phyloP scores from a whole-genome alignment of 129 eudicot species.

The sunflower (Helianthus annuus) region DNA sequence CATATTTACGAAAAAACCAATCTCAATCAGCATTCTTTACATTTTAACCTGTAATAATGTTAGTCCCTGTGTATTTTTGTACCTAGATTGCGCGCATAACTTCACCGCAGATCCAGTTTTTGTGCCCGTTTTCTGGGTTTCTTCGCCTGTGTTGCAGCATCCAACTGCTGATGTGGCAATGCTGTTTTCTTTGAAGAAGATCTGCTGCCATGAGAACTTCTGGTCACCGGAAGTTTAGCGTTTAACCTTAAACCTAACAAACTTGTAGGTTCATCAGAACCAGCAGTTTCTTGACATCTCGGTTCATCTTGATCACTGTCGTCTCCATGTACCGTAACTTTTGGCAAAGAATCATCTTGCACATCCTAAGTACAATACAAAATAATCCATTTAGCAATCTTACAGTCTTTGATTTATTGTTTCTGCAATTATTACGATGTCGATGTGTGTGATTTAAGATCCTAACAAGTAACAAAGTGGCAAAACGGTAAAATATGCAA shows the following conservation, averaged over 20 bases:
- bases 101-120: constrained; percentile 31
- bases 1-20: constrained; percentile 22
- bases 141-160: constrained; percentile 29
- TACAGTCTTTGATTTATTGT: background rate
- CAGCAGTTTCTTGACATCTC: constrained; percentile 21
- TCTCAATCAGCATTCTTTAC: constrained; percentile 22
- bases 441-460: background rate
- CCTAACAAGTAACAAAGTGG: constrained; percentile 1
- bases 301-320: constrained; percentile 33
- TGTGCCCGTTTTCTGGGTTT: constrained; percentile 55
- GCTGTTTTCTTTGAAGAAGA: constrained; percentile 27
- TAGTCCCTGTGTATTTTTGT: constrained; percentile 15
- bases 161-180: constrained; percentile 23
- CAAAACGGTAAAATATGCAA: background rate
- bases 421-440: background rate
- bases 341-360: constrained; percentile 29
- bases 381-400: constrained; percentile 1
- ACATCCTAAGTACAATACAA: constrained; percentile 43
- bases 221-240: constrained; percentile 31
- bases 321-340: constrained; percentile 27
- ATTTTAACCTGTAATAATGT: constrained; percentile 28
- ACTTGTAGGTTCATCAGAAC: constrained; percentile 28
- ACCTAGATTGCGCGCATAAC: constrained; percentile 2
- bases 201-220: constrained; percentile 37
- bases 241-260: constrained; percentile 41